Evolutionary conservation across 495 filamentous ascomycete genomes (phyloP).

Genomic region (Tuber borchii): DNA sequence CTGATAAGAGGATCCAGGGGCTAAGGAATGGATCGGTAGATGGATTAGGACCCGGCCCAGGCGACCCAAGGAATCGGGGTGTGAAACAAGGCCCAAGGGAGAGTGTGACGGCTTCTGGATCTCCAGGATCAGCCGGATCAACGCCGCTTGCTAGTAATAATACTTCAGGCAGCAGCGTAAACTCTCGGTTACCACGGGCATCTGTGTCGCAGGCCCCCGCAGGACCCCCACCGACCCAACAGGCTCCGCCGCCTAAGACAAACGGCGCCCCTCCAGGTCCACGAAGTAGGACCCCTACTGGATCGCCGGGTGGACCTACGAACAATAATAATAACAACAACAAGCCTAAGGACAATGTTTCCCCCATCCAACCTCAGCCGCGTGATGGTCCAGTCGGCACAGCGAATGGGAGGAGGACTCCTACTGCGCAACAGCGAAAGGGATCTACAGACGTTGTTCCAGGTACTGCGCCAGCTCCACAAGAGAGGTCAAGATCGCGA

Average conservation of each 20-base stretch:
- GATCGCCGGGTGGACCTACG: conserved; percentile 11
- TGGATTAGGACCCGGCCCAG: conserved; percentile 28
- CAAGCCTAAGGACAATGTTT: conserved; percentile 34
- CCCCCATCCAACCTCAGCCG: conserved; percentile 31
- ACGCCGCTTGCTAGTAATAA: conserved; percentile 37
- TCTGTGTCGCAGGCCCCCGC: conserved; percentile 64
- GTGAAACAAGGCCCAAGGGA: conserved; percentile 51
- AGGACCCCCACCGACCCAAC: conserved; percentile 79
- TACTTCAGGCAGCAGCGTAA: conserved; percentile 40
- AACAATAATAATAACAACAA: neutral
- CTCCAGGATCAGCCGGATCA: conserved; percentile 20
- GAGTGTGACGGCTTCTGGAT: conserved; percentile 48
- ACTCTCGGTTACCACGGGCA: conserved; percentile 56
- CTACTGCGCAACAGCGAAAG: conserved; percentile 25
- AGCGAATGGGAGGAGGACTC: conserved; percentile 28
- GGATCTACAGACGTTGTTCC: conserved; percentile 8
- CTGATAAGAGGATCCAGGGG: conserved; percentile 29
- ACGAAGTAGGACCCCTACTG: conserved; percentile 57
- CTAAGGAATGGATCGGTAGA: conserved; percentile 31
- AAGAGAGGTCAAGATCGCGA: conserved; percentile 32
- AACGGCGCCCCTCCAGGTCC: conserved; percentile 51
- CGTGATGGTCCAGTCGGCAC: conserved; percentile 6
- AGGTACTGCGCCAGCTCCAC: conserved; percentile 4
- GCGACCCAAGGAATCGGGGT: conserved; percentile 47
- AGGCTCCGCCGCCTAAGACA: conserved; percentile 67